These are phyloP conservation scores for Clitopilus hobsonii DNA, from an alignment of 768 basidiomycete species.

Conservation along the genomic window DNA sequence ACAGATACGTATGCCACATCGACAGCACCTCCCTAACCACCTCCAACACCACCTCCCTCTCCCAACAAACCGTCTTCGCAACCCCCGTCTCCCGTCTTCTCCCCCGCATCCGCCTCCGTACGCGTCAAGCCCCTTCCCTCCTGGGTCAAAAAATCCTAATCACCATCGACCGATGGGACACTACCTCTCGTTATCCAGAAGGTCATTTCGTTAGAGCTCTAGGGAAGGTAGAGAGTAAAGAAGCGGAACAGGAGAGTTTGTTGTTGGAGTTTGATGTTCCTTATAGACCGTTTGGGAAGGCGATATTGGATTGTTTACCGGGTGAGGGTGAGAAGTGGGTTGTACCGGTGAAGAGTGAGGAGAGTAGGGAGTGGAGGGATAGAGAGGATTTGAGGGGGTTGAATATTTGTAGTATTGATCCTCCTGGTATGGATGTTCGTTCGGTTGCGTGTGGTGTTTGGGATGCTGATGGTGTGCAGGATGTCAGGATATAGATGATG, in stretches of 20 bases:
- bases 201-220: slow-evolving; percentile 95
- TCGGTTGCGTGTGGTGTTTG: neutral
- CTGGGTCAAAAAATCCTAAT: slow-evolving; percentile 94
- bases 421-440: slow-evolving; percentile 57
- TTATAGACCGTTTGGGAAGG: slow-evolving; percentile 94
- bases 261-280: slow-evolving; percentile 94
- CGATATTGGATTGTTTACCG: slow-evolving; percentile 89
- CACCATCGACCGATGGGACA: slow-evolving; percentile 90
- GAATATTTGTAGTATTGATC: slow-evolving; percentile 95
- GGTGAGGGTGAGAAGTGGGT: slow-evolving; percentile 88
- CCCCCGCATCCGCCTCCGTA: slow-evolving; percentile 91
- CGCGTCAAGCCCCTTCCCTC: slow-evolving; percentile 87
- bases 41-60: slow-evolving; percentile 69
- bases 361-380: slow-evolving; percentile 59
- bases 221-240: slow-evolving; percentile 89
- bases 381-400: slow-evolving; percentile 84
- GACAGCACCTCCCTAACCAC: slow-evolving; percentile 86
- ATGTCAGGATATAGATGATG: slow-evolving; percentile 98
- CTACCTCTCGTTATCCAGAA: slow-evolving; percentile 86
- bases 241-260: slow-evolving; percentile 92
- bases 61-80: slow-evolving; percentile 90
- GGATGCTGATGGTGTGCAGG: slow-evolving; percentile 33
- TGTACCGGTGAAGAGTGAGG: slow-evolving; percentile 70
- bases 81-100: slow-evolving; percentile 88
- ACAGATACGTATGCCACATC: slow-evolving; percentile 90